These are phyloP conservation scores for Asterochloris sp. DNA, from an alignment of 139 green algal genomes.

Conservation along the genomic window DNA sequence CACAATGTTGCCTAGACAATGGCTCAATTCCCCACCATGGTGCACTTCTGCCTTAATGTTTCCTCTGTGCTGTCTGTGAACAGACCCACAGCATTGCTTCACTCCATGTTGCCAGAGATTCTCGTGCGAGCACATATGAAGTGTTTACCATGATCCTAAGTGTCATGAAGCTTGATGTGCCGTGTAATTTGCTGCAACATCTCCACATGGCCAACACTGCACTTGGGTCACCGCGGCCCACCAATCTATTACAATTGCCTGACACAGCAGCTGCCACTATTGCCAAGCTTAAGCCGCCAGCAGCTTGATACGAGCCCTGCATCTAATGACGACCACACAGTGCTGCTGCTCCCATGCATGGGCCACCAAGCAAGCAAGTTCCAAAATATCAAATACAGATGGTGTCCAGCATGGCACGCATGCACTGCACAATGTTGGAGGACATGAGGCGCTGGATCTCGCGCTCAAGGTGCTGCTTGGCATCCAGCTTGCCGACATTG, in stretches of 20 bases:
- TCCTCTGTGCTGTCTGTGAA: too few relatives aligned
- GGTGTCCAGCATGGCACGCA: slow-evolving; percentile 95
- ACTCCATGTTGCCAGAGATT: too few relatives aligned
- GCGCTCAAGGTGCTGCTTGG: slow-evolving; percentile 91
- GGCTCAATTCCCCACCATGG: too few relatives aligned
- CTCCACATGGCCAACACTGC: too few relatives aligned
- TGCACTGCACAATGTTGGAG: slow-evolving; percentile 91
- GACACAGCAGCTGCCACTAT: background rate
- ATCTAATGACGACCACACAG: background rate
- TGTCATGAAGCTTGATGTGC: too few relatives aligned
- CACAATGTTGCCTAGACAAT: too few relatives aligned
- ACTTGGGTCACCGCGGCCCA: too few relatives aligned
- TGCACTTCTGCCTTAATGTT: too few relatives aligned
- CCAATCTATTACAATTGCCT: background rate
- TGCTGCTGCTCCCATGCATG: background rate
- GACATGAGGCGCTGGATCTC: slow-evolving; percentile 77
- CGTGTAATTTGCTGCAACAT: too few relatives aligned
- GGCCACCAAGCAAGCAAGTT: background rate
- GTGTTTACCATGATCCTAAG: too few relatives aligned
- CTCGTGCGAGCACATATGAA: too few relatives aligned
- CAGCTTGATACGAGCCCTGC: background rate
- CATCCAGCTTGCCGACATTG: slow-evolving; percentile 90
- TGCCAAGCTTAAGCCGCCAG: background rate
- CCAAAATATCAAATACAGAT: slow-evolving; percentile 77
- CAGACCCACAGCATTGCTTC: too few relatives aligned